Evolutionary conservation across 257 asterid species (phyloP), one percentile per base, ranked within the genome.

Genomic region (Solanum appendiculatum): DNA sequence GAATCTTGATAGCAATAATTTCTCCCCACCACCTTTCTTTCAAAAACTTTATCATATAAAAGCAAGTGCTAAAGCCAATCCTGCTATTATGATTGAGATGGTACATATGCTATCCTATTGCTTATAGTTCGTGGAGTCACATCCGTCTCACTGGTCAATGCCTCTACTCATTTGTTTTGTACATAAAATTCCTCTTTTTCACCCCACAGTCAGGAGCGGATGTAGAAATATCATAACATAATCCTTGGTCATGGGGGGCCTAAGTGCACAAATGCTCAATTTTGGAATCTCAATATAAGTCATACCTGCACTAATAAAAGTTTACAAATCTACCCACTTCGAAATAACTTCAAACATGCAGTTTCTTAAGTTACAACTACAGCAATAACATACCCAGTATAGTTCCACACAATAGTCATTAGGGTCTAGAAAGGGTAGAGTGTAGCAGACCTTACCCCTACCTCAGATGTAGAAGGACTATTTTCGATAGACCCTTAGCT

Each of bases 21-120:
- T 42, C 66, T 82, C 60, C 69, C 80, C 89, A 88, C 56, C 88
- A 58, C 77, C 85, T 87, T 34, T 83, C 87, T 91, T 93, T 91
- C 91, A 88, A 92, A 89, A 87, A 85, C 82, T 86, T 87, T 83
- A 91, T 88, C 90, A 92, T 88, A 58, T 86, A 89, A 88, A 86
- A 33, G 10, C 69, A 81, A 46, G 87, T 58, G 80, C 78, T 84
- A 85, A 86, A 78, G 72, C 84, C 73, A 27, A 82, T 40, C 82
- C 33, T 83, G 86, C 69, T 33, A 89, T 85, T 68, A 88, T 90
- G 82, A 77, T 48, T 48, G 69, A 81, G 42, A 13, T 86, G 85
- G 89, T 40, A 39, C 21, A 21, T 36, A 21, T 16, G 51, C 46
- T 88, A 91, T 87, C 48, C 51, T 48, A 74, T 68, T 64, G 46